Percentiles rank a stretch among this genome's conserved stretches.
Evolutionary conservation across 129 eudicot species (phyloP).

Genomic region (Erigeron canadensis): DNA sequence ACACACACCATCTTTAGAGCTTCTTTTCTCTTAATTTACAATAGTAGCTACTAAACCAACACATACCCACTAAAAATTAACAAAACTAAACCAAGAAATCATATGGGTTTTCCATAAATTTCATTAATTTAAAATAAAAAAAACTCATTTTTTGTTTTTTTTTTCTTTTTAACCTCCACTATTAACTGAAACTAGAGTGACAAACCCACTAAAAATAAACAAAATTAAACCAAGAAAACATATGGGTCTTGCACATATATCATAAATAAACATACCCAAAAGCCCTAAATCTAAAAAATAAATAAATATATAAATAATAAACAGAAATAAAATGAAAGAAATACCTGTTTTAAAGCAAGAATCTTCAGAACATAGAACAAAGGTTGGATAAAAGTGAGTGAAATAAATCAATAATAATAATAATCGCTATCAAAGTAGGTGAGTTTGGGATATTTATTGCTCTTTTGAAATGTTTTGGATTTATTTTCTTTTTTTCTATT

Average conservation of each 20-base stretch:
- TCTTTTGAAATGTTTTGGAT: conserved; percentile 16
- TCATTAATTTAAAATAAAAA: too few species aligned
- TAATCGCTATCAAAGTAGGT: conserved; percentile 29
- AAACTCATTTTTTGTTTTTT: too few species aligned
- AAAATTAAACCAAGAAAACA: neutral
- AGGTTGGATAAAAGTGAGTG: neutral
- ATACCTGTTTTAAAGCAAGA: conserved; percentile 27
- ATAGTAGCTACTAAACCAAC: conserved; percentile 16
- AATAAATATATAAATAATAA: neutral
- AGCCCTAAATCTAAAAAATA: conserved; percentile 16
- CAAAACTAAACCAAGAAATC: too few species aligned
- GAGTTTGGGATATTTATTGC: conserved; percentile 4
- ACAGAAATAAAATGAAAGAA: neutral
- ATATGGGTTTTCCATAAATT: too few species aligned
- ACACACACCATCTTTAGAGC: conserved; percentile 27
- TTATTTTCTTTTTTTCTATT: neutral
- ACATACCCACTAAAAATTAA: conserved; percentile 18
- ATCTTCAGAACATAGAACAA: conserved; percentile 15
- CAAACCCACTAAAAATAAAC: neutral
- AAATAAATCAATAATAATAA: neutral
- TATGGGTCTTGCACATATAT: conserved; percentile 22
- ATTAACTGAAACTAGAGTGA: too few species aligned
- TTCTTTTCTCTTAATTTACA: conserved; percentile 23
- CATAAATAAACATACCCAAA: conserved; percentile 15
- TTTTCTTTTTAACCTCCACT: too few species aligned